Evolutionary conservation across 345 rosid genomes (phyloP), one percentile per base, ranked within the genome.

Genomic region (Physaria fendleri): DNA sequence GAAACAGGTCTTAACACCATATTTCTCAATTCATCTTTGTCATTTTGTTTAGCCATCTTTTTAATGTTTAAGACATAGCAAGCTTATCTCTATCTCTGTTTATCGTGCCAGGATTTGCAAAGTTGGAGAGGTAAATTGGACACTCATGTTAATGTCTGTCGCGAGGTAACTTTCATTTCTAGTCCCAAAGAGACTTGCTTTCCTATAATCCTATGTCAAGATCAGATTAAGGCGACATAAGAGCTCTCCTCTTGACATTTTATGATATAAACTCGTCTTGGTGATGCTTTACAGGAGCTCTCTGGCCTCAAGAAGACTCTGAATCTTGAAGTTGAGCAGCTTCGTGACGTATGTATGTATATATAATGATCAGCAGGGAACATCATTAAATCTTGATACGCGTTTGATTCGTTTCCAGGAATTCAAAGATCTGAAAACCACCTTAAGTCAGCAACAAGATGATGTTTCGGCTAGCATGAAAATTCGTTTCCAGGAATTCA

Each of bases 111-210:
- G 99, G 99, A 93, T 77, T 76, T 93, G 79, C 91, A 93, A 71
- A 74, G 76, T 65, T 93, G 99, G 99, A 87, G 99, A 56, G 84
- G 91, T 17, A 93, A 85, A 72, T 59, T 93, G 9, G 95, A 93
- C 52, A 85, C 94, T 32, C 97, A 93, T 78, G 97, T 89, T 39
- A 87, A 77, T 76, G 75, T 85, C 60, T 85, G 89, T 68, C 87
- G 85, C 0, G 86, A 87, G 75, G 99, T 89, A 35, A 79, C 81
- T 68, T 16, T 27, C 2, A 4, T 41, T 55, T 46, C 15, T 45
- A 37, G 9, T 52, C 56, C 4, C 33, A 32, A 34, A 34, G 39
- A 34, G 7, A 34, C 4, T 4, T n/a, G 39, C 7, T 34, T n/a
- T 34, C 14, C 14, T 34, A 12, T 4, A 8, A 4, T 34, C 14